These are phyloP conservation scores for Cajanus cajan DNA, from an alignment of 306 rosid genomes.

Conservation along the genomic window DNA sequence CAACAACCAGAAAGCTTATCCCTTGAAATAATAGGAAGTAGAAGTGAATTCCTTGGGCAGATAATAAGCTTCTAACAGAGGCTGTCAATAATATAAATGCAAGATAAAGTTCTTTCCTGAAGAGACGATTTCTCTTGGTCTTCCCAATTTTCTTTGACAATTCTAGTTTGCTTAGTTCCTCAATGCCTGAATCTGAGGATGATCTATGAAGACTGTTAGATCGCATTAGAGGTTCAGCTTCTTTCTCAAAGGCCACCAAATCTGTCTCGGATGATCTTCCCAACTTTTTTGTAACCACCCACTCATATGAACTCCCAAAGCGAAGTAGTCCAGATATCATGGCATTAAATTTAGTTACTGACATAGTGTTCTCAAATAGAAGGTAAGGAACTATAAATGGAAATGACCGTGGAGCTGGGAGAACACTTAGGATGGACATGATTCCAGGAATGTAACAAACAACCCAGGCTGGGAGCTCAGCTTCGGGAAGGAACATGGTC, in stretches of 20 bases:
- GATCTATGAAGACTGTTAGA: constrained; percentile 62
- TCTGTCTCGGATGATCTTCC: constrained; percentile 97
- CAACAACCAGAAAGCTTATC: constrained; percentile 85
- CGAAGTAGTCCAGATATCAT: constrained; percentile 95
- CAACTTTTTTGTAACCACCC: constrained; percentile 92
- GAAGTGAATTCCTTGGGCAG: constrained; percentile 99
- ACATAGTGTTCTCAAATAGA: constrained; percentile 96
- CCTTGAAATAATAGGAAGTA: constrained; percentile 96
- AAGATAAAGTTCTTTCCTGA: constrained; percentile 90
- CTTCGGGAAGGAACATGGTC: constrained; percentile 99
- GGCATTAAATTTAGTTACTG: constrained; percentile 96
- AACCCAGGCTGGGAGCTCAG: constrained; percentile 94
- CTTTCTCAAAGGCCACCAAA: constrained; percentile 72
- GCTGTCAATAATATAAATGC: constrained; percentile 86
- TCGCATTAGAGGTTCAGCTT: constrained; percentile 60
- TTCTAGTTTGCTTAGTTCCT: constrained; percentile 70
- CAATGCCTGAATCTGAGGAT: constrained; percentile 87
- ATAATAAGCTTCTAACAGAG: constrained; percentile 84
- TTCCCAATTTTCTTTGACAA: constrained; percentile 63
- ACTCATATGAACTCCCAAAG: constrained; percentile 90
- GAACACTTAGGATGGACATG: constrained; percentile 83
- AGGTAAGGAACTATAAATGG: constrained; percentile 94
- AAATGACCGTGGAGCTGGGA: constrained; percentile 85
- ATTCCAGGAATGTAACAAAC: constrained; percentile 96
- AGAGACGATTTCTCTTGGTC: constrained; percentile 72